Conservation (phyloP, 768 basidiomycete genomes). For the Termitomyces sp. region DNA sequence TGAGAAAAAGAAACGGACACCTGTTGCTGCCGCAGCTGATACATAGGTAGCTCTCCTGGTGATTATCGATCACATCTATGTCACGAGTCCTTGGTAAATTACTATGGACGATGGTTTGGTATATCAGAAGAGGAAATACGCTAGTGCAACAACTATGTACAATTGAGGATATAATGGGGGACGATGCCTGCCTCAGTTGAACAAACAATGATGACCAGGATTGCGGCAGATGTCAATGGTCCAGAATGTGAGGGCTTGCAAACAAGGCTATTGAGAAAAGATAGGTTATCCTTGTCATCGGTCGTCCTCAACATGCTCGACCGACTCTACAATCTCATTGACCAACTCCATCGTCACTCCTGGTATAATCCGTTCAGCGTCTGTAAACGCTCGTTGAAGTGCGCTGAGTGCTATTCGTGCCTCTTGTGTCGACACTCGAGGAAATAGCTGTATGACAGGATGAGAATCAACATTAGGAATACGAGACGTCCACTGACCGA, state of each 20-base stretch:
- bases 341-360: conserved; percentile 92
- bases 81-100: neutral
- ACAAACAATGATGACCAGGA: neutral
- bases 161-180: conserved; percentile 18
- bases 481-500: conserved; percentile 58
- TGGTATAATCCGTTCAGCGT: conserved; percentile 93
- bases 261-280: neutral
- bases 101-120: conserved; percentile 21
- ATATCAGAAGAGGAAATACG: conserved; percentile 21
- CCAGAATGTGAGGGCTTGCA: neutral
- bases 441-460: conserved; percentile 64
- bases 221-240: neutral
- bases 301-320: conserved; percentile 85
- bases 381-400: conserved; percentile 89
- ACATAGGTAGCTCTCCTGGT: conserved; percentile 8
- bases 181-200: neutral
- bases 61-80: neutral
- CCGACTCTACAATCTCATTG: conserved; percentile 91
- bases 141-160: neutral
- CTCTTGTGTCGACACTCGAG: conserved; percentile 90
- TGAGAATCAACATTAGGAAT: neutral
- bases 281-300: conserved; percentile 34
- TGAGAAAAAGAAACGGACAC: conserved; percentile 69
- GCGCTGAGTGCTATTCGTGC: conserved; percentile 83
- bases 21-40: conserved; percentile 8